phyloP scores from a whole-genome alignment of 176 grass and related monocot genomes.

The Hyparrhenia diplandra region DNA sequence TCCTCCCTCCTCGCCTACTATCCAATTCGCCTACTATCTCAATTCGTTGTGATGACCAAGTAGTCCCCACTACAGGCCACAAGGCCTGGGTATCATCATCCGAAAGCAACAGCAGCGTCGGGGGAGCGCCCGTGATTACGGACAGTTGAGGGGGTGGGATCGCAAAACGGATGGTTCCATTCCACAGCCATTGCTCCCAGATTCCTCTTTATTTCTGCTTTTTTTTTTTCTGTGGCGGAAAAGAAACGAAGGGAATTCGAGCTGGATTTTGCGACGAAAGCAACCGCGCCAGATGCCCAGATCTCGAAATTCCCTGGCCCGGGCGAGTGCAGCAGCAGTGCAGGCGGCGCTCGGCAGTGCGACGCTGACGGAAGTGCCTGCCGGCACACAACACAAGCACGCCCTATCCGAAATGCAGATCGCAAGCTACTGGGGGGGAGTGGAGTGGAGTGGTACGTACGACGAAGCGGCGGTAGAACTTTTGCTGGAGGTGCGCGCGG shows the following conservation, averaged over 20 bases:
- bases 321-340: not conserved
- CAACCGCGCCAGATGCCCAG: slow-evolving; percentile 34
- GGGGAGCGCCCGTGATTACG: not conserved
- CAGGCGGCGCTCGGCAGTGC: not conserved
- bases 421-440: not conserved
- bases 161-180: slow-evolving; percentile 7
- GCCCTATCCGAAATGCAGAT: not conserved
- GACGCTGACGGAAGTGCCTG: not conserved
- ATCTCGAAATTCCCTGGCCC: slow-evolving; percentile 20
- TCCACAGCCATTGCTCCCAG: not conserved
- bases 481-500: slow-evolving; percentile 55
- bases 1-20: not conserved
- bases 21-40: not conserved
- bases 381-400: no score
- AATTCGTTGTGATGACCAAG: not conserved
- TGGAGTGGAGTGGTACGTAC: not conserved
- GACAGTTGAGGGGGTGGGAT: slow-evolving; percentile 8
- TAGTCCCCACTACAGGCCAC: not conserved
- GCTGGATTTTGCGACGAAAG: slow-evolving; percentile 28
- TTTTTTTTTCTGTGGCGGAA: slow-evolving; percentile 20
- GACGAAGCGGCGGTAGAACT: slow-evolving; percentile 67
- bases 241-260: slow-evolving; percentile 5
- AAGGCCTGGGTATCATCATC: not conserved
- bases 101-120: slow-evolving; percentile 3
- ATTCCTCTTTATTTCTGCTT: not conserved